Percentiles rank a stretch among this genome's conserved stretches.
phyloP scores from a whole-genome alignment of 768 basidiomycete species.

The Leccinum incarnatum region DNA sequence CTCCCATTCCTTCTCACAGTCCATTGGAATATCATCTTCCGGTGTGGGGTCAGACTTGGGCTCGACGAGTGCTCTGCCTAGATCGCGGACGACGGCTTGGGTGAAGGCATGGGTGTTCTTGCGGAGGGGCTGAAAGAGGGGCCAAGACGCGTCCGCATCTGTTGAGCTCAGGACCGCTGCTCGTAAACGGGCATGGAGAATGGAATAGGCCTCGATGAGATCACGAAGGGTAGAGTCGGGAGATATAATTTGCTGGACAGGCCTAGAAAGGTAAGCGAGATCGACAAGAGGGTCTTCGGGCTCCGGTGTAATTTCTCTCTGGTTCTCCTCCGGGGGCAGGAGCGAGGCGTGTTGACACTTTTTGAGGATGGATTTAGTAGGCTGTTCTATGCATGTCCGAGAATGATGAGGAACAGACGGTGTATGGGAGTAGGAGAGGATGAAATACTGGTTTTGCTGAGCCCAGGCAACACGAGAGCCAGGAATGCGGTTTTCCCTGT shows the following conservation, averaged over 20 bases:
- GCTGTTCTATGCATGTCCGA: conserved; percentile 41
- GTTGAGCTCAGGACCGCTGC: conserved; percentile 39
- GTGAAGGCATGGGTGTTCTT: conserved; percentile 51
- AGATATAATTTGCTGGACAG: conserved; percentile 59
- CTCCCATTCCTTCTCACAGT: conserved; percentile 21
- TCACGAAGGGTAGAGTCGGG: conserved; percentile 47
- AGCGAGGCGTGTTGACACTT: conserved; percentile 36
- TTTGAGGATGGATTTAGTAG: conserved; percentile 72
- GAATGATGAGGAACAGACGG: conserved; percentile 17
- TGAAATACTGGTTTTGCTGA: conserved; percentile 47
- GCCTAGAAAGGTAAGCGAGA: conserved; percentile 60
- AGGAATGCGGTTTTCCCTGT: conserved; percentile 50
- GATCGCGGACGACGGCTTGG: conserved; percentile 62
- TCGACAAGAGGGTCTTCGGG: conserved; percentile 65
- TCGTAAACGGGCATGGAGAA: conserved; percentile 65
- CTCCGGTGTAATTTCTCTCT: conserved; percentile 73
- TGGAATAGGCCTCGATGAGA: conserved; percentile 71
- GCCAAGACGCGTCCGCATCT: conserved; percentile 62
- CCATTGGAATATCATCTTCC: conserved; percentile 24
- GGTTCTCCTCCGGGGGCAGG: conserved; percentile 39
- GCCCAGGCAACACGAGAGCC: conserved; percentile 51
- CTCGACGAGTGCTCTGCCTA: conserved; percentile 61
- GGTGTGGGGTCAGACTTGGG: conserved; percentile 35
- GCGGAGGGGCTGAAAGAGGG: conserved; percentile 69
- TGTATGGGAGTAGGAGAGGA: conserved; percentile 34